Evolutionary conservation across 164 flowering plant species (phyloP), one percentile per base, ranked within the genome.

Genomic region (Stephania japonica): DNA sequence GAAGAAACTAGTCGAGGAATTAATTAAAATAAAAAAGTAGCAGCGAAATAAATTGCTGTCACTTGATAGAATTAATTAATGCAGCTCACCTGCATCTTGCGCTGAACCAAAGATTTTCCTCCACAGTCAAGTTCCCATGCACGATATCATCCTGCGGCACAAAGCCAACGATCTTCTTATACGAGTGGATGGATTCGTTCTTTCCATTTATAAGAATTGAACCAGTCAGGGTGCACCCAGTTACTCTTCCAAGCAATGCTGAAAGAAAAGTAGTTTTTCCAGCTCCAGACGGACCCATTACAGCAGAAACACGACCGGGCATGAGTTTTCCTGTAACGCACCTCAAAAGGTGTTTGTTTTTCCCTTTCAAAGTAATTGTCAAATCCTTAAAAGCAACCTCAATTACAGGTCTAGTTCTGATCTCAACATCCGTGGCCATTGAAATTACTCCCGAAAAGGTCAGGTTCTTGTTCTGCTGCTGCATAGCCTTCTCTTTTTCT

Each of bases 261-360:
- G 91, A 87, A 77, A 96, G 94, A 83, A 96, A 93, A 14, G 99
- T 96, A 44, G 99, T 96, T 80, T 96, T 96, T 65, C 99, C 99
- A 71, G 99, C 99, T 42, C 99, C 99, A 62, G 99, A 94, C 59
- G 99, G 99, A 18, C 99, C 99, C 99, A 96, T 96, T 65, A 96
- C 97, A 73, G 99, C 98, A 65, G 98, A 87, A 77, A 96, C 92
- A 62, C 93, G 89, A 14, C 98, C 99, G 27, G 99, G 97, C 79
- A 79, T 71, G 75, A 96, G 68, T 81, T 93, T 96, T 62, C 99
- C 99, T 0, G 93, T 91, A 70, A 96, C 94, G 79, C 89, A 81
- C 81, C 96, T 89, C 86, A 96, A 65, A 6, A 96, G 77, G 79
- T 90, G 92, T 78, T 80, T 93, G 70, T 89, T 78, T 81, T 92